phyloP scores from a whole-genome alignment of 1,284 basidiomycete genomes.

The Trichosporon asahii region DNA sequence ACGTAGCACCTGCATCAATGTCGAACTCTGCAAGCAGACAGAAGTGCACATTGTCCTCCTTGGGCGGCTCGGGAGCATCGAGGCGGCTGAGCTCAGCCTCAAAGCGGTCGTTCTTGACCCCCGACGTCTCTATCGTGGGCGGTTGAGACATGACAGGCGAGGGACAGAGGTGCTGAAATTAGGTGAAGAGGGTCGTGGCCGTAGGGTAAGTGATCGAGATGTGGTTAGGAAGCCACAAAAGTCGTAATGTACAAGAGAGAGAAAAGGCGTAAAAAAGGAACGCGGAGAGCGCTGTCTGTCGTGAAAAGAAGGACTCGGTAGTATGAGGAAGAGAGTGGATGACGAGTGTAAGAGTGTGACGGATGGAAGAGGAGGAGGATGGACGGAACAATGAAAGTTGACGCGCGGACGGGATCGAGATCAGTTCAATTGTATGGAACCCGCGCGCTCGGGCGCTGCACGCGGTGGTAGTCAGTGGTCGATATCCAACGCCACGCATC shows the following conservation, averaged over 20 bases:
- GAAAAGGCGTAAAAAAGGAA: not conserved
- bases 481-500: not conserved
- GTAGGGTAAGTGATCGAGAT: not conserved
- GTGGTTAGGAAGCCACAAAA: not conserved
- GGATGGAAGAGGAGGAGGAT: not conserved
- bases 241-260: not conserved
- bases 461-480: not conserved
- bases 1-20: conserved; percentile 82
- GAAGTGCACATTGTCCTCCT: conserved; percentile 74
- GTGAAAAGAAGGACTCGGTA: not conserved
- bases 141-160: not conserved
- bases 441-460: not conserved
- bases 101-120: conserved; percentile 22
- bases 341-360: not conserved
- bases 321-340: not conserved
- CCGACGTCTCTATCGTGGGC: not conserved
- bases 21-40: conserved; percentile 93
- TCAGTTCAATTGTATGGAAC: not conserved
- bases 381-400: not conserved
- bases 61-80: conserved; percentile 10
- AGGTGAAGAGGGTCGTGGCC: not conserved
- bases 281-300: not conserved
- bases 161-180: not conserved
- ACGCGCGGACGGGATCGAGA: conserved; percentile 2
- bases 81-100: conserved; percentile 24